Evolutionary conservation across 768 basidiomycete genomes (phyloP).

Genomic region (Kwoniella sp.): DNA sequence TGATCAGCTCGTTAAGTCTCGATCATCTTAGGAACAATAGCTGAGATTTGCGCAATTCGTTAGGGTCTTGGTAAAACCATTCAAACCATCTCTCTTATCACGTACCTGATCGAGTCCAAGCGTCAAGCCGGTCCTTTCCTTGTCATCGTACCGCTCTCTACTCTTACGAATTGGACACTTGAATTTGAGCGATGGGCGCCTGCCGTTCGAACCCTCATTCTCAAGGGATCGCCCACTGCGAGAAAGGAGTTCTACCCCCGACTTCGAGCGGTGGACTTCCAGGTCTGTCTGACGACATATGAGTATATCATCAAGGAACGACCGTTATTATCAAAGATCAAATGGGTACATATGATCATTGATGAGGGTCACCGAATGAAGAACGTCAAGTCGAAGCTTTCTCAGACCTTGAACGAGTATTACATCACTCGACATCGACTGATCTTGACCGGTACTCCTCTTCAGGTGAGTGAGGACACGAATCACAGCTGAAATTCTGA

Average conservation of each 20-base stretch:
- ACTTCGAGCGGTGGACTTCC: slow-evolving; percentile 74
- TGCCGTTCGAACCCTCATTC: slow-evolving; percentile 71
- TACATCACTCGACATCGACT: slow-evolving; percentile 91
- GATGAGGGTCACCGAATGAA: slow-evolving; percentile 99
- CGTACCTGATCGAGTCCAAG: slow-evolving; percentile 90
- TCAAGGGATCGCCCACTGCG: slow-evolving; percentile 87
- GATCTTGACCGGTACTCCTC: slow-evolving; percentile 91
- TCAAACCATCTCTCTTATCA: slow-evolving; percentile 65
- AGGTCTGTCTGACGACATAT: slow-evolving; percentile 90
- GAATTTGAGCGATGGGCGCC: slow-evolving; percentile 99
- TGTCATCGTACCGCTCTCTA: slow-evolving; percentile 91
- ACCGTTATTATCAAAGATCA: slow-evolving; percentile 82
- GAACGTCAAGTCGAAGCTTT: slow-evolving; percentile 85
- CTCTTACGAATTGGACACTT: slow-evolving; percentile 95
- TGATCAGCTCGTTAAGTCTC: not conserved
- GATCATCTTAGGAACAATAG: no score
- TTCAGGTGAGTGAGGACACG: slow-evolving; percentile 61
- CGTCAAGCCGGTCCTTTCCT: slow-evolving; percentile 90
- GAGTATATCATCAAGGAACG: slow-evolving; percentile 98
- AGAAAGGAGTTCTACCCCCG: slow-evolving; percentile 77
- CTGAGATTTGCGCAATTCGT: no score
- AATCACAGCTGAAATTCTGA: no score
- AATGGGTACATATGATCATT: slow-evolving; percentile 98
- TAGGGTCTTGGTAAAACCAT: slow-evolving; percentile 57
- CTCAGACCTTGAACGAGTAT: slow-evolving; percentile 84